A percentile compares a stretch with the other conserved stretches of the same genome.
These are phyloP conservation scores for Beta lomatogona DNA, from an alignment of 179 eudicot species.

Conservation along the genomic window DNA sequence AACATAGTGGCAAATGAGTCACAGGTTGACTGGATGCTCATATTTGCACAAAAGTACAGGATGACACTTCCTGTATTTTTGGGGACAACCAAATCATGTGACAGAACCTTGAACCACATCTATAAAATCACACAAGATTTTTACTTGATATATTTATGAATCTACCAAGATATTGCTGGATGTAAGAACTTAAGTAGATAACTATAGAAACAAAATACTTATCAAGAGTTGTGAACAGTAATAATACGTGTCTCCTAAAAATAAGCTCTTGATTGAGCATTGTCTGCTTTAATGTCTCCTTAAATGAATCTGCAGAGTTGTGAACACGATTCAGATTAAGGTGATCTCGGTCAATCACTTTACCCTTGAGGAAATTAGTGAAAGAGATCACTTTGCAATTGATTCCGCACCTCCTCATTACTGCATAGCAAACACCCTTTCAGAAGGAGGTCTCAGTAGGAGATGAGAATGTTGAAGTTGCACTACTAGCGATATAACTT, in stretches of 20 bases:
- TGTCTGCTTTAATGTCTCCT: slow-evolving; percentile 29
- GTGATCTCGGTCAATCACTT: slow-evolving; percentile 29
- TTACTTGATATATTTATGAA: background rate
- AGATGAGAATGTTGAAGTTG: background rate
- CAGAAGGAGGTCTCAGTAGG: slow-evolving; percentile 15
- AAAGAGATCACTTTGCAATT: slow-evolving; percentile 5
- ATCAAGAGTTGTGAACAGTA: background rate
- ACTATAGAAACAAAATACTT: background rate
- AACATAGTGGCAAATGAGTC: slow-evolving; percentile 9
- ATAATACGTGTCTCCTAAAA: slow-evolving; percentile 24
- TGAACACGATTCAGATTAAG: slow-evolving; percentile 30
- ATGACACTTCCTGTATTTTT: background rate
- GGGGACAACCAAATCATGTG: background rate
- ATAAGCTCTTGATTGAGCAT: slow-evolving; percentile 36
- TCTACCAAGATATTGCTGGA: slow-evolving; percentile 11
- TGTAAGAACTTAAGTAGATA: background rate
- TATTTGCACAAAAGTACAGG: background rate
- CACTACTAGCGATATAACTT: background rate
- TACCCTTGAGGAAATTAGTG: slow-evolving; percentile 9
- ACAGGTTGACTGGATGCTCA: background rate
- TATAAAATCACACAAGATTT: slow-evolving; percentile 1
- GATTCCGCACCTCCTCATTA: slow-evolving; percentile 20
- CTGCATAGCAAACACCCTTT: slow-evolving; percentile 19
- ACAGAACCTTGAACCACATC: background rate
- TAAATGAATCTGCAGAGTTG: slow-evolving; percentile 12